These are phyloP conservation scores for Candida incommunis DNA, from an alignment of 805 yeast species.

Conservation along the genomic window DNA sequence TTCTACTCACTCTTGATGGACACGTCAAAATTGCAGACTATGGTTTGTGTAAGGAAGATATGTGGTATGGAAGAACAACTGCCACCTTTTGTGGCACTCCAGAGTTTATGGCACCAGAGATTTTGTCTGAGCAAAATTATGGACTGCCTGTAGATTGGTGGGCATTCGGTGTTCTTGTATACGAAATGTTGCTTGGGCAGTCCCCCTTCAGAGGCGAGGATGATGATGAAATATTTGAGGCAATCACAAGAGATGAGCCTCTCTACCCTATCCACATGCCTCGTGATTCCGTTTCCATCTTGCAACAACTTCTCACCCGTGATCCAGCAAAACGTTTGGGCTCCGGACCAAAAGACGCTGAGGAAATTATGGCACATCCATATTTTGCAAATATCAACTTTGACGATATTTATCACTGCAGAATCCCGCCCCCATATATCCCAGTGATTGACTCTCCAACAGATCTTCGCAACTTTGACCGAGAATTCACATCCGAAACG, in stretches of 20 bases:
- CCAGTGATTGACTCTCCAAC: constrained; percentile 82
- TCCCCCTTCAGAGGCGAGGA: constrained; percentile 97
- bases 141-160: constrained; percentile 98
- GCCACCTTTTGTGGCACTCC: constrained; percentile 98
- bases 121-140: constrained; percentile 80
- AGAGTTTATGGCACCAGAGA: constrained; percentile 98
- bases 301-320: constrained; percentile 81
- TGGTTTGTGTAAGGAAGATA: constrained; percentile 89
- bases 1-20: constrained; percentile 75
- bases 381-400: constrained; percentile 83
- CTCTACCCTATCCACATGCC: constrained; percentile 96
- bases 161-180: constrained; percentile 95
- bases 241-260: constrained; percentile 92
- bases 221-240: constrained; percentile 93
- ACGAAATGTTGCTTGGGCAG: constrained; percentile 92
- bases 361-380: constrained; percentile 89
- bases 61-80: constrained; percentile 76
- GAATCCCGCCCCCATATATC: constrained; percentile 75
- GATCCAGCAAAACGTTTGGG: constrained; percentile 81
- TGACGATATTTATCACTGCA: constrained; percentile 62
- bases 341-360: constrained; percentile 75
- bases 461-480: constrained; percentile 86
- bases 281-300: constrained; percentile 83
- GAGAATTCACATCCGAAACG: constrained; percentile 86
- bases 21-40: constrained; percentile 96